These are phyloP conservation scores for Candida methanosorbosa DNA, from an alignment of 805 yeast genomes.

Conservation along the genomic window DNA sequence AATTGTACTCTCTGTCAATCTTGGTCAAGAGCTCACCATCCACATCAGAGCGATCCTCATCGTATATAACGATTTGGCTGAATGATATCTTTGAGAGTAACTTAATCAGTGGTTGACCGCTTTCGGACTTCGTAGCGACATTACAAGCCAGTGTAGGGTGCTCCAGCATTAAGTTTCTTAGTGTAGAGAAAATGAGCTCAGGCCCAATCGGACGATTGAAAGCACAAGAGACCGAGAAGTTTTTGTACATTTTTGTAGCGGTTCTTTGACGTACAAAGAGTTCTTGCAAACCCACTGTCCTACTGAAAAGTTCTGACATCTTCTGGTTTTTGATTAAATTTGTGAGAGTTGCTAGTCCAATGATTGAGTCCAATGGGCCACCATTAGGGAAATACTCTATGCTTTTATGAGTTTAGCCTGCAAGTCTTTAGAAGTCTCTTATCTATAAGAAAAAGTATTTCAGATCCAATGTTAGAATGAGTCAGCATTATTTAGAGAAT, in stretches of 20 bases:
- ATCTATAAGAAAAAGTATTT: too few species aligned
- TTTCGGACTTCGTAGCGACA: neutral
- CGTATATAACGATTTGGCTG: neutral
- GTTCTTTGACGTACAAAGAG: neutral
- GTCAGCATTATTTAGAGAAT: too few species aligned
- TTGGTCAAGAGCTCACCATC: neutral
- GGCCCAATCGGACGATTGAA: neutral
- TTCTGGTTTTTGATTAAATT: too few species aligned
- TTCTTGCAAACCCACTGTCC: conserved; percentile 1
- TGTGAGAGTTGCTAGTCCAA: too few species aligned
- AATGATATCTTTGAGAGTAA: neutral
- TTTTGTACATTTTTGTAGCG: neutral
- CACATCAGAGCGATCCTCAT: neutral
- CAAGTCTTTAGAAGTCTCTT: too few species aligned
- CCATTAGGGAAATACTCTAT: too few species aligned
- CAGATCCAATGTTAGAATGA: too few species aligned
- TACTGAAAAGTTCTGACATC: too few species aligned
- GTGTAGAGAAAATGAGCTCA: neutral
- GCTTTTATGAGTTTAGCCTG: too few species aligned
- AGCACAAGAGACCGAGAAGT: neutral
- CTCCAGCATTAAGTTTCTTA: neutral
- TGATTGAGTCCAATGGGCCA: too few species aligned
- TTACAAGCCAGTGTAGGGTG: conserved; percentile 2
- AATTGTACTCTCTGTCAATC: neutral
- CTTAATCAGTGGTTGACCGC: neutral